These are phyloP conservation scores for Alternaria panax DNA, from an alignment of 2,329 filamentous ascomycete species.

Conservation along the genomic window DNA sequence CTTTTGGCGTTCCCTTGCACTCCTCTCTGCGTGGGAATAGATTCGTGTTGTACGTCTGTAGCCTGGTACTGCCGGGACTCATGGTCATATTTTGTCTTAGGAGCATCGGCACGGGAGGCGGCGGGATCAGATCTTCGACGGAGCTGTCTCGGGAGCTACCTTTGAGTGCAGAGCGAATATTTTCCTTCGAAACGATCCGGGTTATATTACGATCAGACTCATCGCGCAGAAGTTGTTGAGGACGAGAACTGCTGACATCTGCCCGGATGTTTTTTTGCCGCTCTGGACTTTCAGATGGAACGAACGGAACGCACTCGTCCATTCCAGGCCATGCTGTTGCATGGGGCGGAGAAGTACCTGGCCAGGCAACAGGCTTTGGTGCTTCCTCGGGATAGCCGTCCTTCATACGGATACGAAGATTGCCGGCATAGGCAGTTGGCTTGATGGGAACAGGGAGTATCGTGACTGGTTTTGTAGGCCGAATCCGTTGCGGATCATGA, in stretches of 20 bases:
- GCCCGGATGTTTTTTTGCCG: constrained; percentile 7
- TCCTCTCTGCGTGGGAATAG: constrained; percentile 37
- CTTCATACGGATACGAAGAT: constrained; percentile 17
- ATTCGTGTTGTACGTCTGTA: constrained; percentile 39
- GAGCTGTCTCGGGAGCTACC: constrained; percentile 28
- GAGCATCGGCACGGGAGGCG: constrained; percentile 5
- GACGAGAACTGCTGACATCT: not conserved
- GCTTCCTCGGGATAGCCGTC: constrained; percentile 1
- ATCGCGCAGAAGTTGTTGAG: constrained; percentile 7
- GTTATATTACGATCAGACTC: constrained; percentile 14
- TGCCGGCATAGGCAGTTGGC: constrained; percentile 20
- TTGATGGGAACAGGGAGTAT: constrained; percentile 29
- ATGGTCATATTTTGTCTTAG: not conserved
- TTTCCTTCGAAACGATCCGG: constrained; percentile 45
- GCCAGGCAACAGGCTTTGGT: constrained; percentile 12
- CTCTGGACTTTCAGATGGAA: constrained; percentile 32
- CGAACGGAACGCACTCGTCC: constrained; percentile 18
- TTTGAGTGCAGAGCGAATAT: constrained; percentile 39
- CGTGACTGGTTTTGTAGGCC: constrained; percentile 11
- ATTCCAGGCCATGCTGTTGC: constrained; percentile 17
- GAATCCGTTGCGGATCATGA: constrained; percentile 1
- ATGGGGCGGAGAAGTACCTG: constrained; percentile 6
- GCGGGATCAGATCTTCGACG: constrained; percentile 20
- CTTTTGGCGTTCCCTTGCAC: constrained; percentile 22
- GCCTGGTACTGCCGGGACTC: constrained; percentile 2